Percentiles rank a stretch among this genome's conserved stretches.
phyloP scores from a whole-genome alignment of 2,329 filamentous ascomycete species.

The Biscogniauxia marginata region DNA sequence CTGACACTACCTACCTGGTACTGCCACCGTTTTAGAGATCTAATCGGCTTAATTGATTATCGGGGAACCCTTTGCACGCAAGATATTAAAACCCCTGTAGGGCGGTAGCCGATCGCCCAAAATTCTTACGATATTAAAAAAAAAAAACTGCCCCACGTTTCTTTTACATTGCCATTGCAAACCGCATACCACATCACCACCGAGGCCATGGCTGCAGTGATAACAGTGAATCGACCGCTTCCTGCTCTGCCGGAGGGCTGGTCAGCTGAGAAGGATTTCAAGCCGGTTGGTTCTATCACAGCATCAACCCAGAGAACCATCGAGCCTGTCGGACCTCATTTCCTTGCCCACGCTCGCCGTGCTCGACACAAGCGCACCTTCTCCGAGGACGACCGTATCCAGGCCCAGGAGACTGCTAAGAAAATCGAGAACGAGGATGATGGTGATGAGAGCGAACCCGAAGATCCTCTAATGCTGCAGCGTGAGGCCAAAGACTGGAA shows the following conservation, averaged over 20 bases:
- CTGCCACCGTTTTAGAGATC: too few species aligned
- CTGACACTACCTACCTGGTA: neutral
- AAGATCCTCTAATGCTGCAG: constrained; percentile 88
- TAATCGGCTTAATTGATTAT: too few species aligned
- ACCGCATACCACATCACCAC: constrained; percentile 10
- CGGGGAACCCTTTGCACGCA: too few species aligned
- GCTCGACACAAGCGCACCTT: constrained; percentile 97
- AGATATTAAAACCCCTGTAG: too few species aligned
- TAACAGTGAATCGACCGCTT: constrained; percentile 63
- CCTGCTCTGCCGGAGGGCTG: constrained; percentile 78
- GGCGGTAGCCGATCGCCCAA: neutral
- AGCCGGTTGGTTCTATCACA: constrained; percentile 74
- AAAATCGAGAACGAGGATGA: constrained; percentile 90
- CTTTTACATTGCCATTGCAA: constrained; percentile 3
- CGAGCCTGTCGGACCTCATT: constrained; percentile 95
- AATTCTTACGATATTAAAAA: constrained; percentile 2
- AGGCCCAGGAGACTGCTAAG: constrained; percentile 92
- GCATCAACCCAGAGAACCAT: constrained; percentile 79
- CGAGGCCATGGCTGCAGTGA: constrained; percentile 62
- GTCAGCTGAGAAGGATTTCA: constrained; percentile 90
- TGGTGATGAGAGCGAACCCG: constrained; percentile 87
- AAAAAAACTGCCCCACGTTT: constrained; percentile 18
- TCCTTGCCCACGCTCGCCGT: constrained; percentile 93
- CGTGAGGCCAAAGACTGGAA: constrained; percentile 99
- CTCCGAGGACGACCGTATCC: constrained; percentile 96